A percentile compares a stretch with the other conserved stretches of the same genome.
Conservation (phyloP, 805 yeast genomes). For the Ogataea pignaliae region DNA sequence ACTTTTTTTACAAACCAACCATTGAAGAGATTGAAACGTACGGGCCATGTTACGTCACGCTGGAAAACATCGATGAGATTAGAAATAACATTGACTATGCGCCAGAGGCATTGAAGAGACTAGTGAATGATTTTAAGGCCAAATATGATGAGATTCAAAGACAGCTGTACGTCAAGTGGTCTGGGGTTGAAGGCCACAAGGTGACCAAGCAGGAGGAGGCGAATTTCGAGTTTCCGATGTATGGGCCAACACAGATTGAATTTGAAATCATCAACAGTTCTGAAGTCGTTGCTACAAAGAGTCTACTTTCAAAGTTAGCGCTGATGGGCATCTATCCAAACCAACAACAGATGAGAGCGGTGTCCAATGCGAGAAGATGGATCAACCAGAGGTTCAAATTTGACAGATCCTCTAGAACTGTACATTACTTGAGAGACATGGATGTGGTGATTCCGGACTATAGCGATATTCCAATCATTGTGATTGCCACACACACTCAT, state of each 20-base stretch:
- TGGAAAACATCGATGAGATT: constrained; percentile 15
- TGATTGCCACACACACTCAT: constrained; percentile 26
- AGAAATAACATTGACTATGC: constrained; percentile 10
- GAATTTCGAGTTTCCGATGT: constrained; percentile 24
- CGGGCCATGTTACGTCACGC: constrained; percentile 20
- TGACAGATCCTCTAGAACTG: constrained; percentile 14
- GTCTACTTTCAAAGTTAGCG: constrained; percentile 20
- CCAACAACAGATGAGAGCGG: constrained; percentile 27
- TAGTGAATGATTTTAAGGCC: constrained; percentile 16
- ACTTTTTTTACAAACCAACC: neutral
- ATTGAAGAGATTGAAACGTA: constrained; percentile 2
- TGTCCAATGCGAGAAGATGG: constrained; percentile 30
- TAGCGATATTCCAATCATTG: constrained; percentile 25
- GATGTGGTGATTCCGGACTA: constrained; percentile 28
- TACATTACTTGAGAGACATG: constrained; percentile 25
- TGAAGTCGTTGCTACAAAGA: constrained; percentile 27
- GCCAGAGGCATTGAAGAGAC: constrained; percentile 4
- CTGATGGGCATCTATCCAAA: constrained; percentile 21
- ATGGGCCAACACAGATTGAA: constrained; percentile 30
- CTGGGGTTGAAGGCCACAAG: constrained; percentile 7
- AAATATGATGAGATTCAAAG: constrained; percentile 21
- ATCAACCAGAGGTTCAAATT: constrained; percentile 28
- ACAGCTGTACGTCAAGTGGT: constrained; percentile 24
- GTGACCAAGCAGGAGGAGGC: constrained; percentile 5
- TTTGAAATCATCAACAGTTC: constrained; percentile 24